Evolutionary conservation across 2,329 filamentous ascomycete species (phyloP).

Genomic region (Hypoxylon sp.): DNA sequence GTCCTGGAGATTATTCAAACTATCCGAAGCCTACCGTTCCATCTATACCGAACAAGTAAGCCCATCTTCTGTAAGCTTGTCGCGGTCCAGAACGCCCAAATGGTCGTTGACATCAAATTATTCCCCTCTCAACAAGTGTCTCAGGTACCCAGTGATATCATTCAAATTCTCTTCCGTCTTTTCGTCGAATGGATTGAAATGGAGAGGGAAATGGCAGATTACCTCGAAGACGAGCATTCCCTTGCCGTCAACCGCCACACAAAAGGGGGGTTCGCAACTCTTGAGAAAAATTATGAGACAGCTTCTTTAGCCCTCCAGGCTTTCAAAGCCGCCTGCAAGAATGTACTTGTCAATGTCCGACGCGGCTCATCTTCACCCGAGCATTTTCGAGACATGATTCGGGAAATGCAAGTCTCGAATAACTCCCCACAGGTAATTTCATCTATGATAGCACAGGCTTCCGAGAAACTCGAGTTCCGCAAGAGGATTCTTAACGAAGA

Average conservation of each 20-base stretch:
- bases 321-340: not conserved
- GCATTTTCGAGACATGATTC: not conserved
- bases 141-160: not conserved
- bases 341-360: not conserved
- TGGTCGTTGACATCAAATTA: not conserved
- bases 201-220: not conserved
- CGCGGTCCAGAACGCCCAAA: not conserved
- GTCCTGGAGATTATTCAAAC: not conserved
- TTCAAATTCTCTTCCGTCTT: not conserved
- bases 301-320: not conserved
- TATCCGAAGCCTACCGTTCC: not conserved
- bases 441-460: not conserved
- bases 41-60: not conserved
- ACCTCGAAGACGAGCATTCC: not conserved
- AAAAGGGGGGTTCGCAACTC: not conserved
- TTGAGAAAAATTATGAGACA: not conserved
- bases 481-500: not conserved
- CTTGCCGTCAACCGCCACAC: not conserved
- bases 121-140: not conserved
- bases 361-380: not conserved
- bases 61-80: not conserved
- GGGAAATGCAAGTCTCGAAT: not conserved
- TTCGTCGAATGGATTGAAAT: not conserved
- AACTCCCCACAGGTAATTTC: not conserved
- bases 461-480: not conserved